Evolutionary conservation across 148 eudicot species (phyloP), one percentile per base, ranked within the genome.

Genomic region (Amaranthus cruentus): DNA sequence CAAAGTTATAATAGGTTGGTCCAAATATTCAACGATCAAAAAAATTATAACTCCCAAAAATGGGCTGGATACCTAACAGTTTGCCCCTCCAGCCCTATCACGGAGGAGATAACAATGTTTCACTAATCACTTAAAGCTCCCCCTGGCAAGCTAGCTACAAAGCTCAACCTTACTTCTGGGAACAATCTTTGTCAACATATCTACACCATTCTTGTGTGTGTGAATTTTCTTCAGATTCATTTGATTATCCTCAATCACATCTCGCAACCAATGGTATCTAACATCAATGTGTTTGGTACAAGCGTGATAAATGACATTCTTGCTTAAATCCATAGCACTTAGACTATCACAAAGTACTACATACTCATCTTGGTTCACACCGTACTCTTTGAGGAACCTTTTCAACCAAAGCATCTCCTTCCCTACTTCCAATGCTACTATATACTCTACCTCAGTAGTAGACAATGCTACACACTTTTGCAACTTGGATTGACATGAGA

Each of bases 401-500:
- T 68, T 28, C 53, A 57, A 28, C 73, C 57, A 75, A 4, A 75
- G 42, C 66, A 68, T 9, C 67, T 68, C 67, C 13, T 57, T 75
- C n/a, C 67, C 4, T 7, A 48, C 67, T 28, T 68, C 58, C 1
- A 21, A 6, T 3, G 49, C 15, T 46, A 53, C 71, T 14, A 47
- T 66, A 10, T 38, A 55, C 42, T 77, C 55, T 4, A 57, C 28
- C 48, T 71, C 42, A 6, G 71, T 77, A 1, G 80, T 65, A 7
- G 75, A 64, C 55, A 77, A 64, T 9, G 69, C 69, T n/a, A 63
- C 63, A 71, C 65, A 71, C 7, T 71, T 70, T 52, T 76, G 63
- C 15, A 77, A 12, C 48, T 55, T 61, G 12, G 71, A 28, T 28
- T 28, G 38, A 0, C 38, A 28, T 28, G 38, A 28, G 38, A 28